Evolutionary conservation across 1,284 basidiomycete genomes (phyloP), one percentile per base, ranked within the genome.

Genomic region (Ustilago sp.): DNA sequence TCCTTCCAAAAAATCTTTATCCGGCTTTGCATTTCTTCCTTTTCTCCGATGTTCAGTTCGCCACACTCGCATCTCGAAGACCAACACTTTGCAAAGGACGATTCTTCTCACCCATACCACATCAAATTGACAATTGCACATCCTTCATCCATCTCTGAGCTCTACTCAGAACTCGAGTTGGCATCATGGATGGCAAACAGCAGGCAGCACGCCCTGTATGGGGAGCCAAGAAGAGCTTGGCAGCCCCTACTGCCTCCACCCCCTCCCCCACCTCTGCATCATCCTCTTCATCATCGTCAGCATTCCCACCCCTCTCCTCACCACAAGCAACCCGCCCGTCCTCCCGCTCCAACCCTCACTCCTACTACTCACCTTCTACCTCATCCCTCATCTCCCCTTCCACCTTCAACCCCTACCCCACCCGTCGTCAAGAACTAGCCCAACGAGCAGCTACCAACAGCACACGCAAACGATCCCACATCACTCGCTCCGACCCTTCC

Each of bases 321-420:
- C 60, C 70, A 7, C 56, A 59, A 45, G 61, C 58, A 12, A 56
- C 59, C 15, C 51, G 61, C 6, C 19, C 60, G 0, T 61, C 61
- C 11, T 56, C 52, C 13, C 70, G 70, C 3, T 54, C 70, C n/a
- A 34, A 2, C n/a, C 31, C 48, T 50, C 48, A 28, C 28, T 50
- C 48, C 8, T 47, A 31, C 23, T 36, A 48, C 1, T 64, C 62
- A 2, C 19, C 54, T 28, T 47, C 63, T 0, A 57, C 43, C 35
- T 68, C 59, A 3, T 71, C 70, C 19, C 54, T 73, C n/a, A 73
- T 73, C 43, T 73, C 70, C 0, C 48, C 61, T 15, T 38, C 68
- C 2, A 64, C 67, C 6, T 77, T 77, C 71, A 77, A 77, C 23
- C 75, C 75, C 2, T 77, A 77, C 32, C 75, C 75, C 4, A 74